A percentile compares a stretch with the other conserved stretches of the same genome.
Evolutionary conservation across 2,329 filamentous ascomycete genomes (phyloP).

Genomic region (Claviceps sp.): DNA sequence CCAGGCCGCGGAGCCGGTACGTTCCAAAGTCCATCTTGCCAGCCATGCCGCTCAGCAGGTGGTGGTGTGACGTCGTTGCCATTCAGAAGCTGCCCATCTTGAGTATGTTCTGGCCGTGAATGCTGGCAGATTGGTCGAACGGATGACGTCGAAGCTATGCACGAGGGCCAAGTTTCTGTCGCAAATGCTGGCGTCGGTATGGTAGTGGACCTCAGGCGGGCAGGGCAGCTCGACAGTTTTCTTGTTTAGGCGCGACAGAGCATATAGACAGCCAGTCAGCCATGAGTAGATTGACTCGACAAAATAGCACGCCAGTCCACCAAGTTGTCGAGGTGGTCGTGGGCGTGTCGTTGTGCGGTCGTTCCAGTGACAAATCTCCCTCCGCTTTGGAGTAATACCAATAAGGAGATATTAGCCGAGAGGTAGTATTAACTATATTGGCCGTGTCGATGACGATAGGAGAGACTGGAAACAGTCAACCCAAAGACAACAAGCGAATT

Average conservation of each 20-base stretch:
- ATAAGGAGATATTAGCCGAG: neutral
- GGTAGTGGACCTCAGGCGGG: too few relatives aligned
- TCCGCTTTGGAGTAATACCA: too few relatives aligned
- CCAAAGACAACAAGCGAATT: too few relatives aligned
- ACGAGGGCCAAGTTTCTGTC: neutral
- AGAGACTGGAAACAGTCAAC: neutral
- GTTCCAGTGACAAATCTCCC: neutral
- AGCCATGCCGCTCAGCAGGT: constrained; percentile 7
- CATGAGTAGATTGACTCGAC: neutral
- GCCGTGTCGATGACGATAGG: neutral
- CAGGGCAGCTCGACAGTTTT: too few relatives aligned
- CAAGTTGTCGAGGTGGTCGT: neutral
- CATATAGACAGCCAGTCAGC: neutral
- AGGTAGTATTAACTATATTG: neutral
- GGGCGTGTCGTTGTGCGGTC: neutral
- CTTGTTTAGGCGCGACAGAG: too few relatives aligned
- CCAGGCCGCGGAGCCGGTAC: neutral
- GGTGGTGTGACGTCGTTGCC: constrained; percentile 5
- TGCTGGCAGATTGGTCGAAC: neutral
- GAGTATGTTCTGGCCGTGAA: constrained; percentile 1
- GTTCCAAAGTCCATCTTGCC: constrained; percentile 3
- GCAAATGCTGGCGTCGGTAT: neutral
- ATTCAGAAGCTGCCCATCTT: constrained; percentile 13
- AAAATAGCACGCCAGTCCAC: neutral
- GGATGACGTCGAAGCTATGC: neutral